phyloP scores from a whole-genome alignment of 495 filamentous ascomycete genomes.

The Stereocaulon alpinum region DNA sequence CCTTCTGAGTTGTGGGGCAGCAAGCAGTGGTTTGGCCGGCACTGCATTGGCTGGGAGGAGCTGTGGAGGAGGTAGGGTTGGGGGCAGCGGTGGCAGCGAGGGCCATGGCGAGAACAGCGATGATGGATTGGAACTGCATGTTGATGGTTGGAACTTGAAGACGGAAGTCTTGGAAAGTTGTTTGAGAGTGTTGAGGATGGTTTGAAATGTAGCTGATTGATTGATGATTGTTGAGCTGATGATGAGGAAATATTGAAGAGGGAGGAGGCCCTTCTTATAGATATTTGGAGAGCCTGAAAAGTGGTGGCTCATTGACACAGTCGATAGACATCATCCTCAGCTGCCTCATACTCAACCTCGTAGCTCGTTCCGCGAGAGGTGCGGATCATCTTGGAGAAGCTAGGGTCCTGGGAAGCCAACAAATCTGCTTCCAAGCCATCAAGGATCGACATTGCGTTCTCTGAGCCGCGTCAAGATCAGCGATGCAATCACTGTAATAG shows the following conservation, averaged over 20 bases:
- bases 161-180: constrained; percentile 4
- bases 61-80: background rate
- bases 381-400: background rate
- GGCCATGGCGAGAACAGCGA: constrained; percentile 12
- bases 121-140: constrained; percentile 17
- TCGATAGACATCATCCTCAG: background rate
- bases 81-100: constrained; percentile 6
- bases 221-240: constrained; percentile 8
- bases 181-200: background rate
- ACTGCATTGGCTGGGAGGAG: background rate
- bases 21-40: background rate
- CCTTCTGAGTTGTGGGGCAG: background rate
- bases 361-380: background rate
- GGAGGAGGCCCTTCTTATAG: constrained; percentile 4
- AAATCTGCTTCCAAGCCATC: background rate
- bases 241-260: background rate
- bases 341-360: background rate
- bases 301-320: background rate
- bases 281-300: background rate
- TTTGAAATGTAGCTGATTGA: background rate
- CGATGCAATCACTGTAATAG: background rate
- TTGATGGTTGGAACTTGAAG: background rate
- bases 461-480: constrained; percentile 1
- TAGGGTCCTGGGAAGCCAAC: background rate
- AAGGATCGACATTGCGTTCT: background rate